Conservation (phyloP, 106 monocot genomes). For the Dioscorea alata region DNA sequence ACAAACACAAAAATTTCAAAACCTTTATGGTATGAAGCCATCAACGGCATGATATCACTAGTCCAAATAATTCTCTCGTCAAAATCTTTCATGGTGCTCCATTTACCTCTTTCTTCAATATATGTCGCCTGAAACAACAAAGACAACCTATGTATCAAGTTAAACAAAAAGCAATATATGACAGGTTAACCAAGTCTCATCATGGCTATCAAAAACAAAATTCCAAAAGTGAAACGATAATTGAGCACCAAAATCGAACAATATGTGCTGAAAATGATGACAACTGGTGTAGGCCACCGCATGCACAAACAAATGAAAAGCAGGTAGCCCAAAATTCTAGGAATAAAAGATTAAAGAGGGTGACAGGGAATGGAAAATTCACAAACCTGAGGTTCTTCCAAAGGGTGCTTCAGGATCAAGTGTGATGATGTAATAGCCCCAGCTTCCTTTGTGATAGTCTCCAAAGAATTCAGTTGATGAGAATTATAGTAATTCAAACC, state of each 20-base stretch:
- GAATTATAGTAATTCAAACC: slow-evolving; percentile 22
- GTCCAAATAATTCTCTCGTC: slow-evolving; percentile 90
- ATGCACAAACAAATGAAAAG: too few relatives aligned
- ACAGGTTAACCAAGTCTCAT: too few relatives aligned
- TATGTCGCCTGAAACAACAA: slow-evolving; percentile 47
- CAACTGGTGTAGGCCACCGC: too few relatives aligned
- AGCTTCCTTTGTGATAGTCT: slow-evolving; percentile 43
- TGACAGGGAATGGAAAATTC: background rate
- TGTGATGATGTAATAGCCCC: slow-evolving; percentile 50
- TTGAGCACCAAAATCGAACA: too few relatives aligned
- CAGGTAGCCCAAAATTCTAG: too few relatives aligned
- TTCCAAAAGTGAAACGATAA: too few relatives aligned
- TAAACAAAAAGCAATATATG: too few relatives aligned
- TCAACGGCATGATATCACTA: slow-evolving; percentile 66
- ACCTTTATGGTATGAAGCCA: slow-evolving; percentile 90
- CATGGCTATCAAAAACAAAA: too few relatives aligned
- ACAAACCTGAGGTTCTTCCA: slow-evolving; percentile 84
- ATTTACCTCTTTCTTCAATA: slow-evolving; percentile 70
- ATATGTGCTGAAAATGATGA: too few relatives aligned
- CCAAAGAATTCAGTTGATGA: slow-evolving; percentile 28
- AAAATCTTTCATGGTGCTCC: slow-evolving; percentile 79
- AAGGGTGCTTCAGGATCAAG: slow-evolving; percentile 79
- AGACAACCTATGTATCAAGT: too few relatives aligned
- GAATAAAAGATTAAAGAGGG: too few relatives aligned
- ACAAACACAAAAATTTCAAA: background rate